Evolutionary conservation across 345 rosid species (phyloP), one percentile per base, ranked within the genome.

Genomic region (Syzygium aromaticum): DNA sequence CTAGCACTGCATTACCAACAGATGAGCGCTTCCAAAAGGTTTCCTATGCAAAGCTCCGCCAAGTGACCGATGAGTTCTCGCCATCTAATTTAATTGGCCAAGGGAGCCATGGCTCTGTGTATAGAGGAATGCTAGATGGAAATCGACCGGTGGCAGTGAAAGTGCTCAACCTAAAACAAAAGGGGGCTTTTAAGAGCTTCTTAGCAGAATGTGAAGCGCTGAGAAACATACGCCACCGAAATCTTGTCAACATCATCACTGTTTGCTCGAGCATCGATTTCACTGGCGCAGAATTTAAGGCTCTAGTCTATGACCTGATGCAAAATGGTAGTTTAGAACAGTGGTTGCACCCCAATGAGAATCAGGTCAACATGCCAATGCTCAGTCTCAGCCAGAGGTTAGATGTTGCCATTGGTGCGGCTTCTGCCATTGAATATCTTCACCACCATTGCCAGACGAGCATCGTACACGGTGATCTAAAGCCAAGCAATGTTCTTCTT

Each of bases 351-450:
- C 43, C 43, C 6, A 40, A 1, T 4, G 43, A 40, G 5, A 40
- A 40, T 40, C 43, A 40, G 6, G 1, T 40, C 43, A 1, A 40
- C 43, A 40, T 40, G 43, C 43, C 5, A 40, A 27, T 27, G 8
- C 64, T 59, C 0, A 59, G 0, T 59, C 64, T 59, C 64, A 59
- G 0, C 30, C 0, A 59, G 64, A 59, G 64, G 15, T 59, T 59
- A 59, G 0, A 59, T 30, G 11, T 25, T 59, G 64, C 64, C 64
- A 59, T 59, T 59, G 30, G 27, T 59, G 64, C 0, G 0, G 3
- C 64, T 11, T 59, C 16, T 25, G 8, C 64, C 30, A 59, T 59
- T 25, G 64, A 59, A 59, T 25, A 59, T 59, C 64, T 59, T 59
- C 16, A 59, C 64, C 64, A 27, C 30, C 30, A 27, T 59, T 59